A percentile compares a stretch with the other conserved stretches of the same genome.
These are phyloP conservation scores for Musa beccarii DNA, from an alignment of 176 grass and related monocot genomes.

Conservation along the genomic window DNA sequence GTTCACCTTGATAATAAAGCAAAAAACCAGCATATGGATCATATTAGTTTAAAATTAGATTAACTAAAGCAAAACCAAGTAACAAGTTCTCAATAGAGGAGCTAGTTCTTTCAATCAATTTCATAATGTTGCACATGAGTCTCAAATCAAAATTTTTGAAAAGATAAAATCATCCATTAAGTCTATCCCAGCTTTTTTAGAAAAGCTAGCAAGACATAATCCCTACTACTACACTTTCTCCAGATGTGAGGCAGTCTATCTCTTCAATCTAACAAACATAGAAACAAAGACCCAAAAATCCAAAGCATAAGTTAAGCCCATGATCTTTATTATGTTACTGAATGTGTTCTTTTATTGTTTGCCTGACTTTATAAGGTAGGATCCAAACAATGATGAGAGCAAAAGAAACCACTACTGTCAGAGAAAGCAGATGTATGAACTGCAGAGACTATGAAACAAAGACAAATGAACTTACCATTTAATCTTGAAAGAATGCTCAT, in stretches of 20 bases:
- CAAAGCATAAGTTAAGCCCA: not conserved
- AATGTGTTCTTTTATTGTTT: not conserved
- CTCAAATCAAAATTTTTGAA: too few relatives aligned
- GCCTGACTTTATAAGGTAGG: not conserved
- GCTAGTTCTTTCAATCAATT: not conserved
- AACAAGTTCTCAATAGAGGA: not conserved
- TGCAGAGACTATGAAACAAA: not conserved
- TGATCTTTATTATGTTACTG: not conserved
- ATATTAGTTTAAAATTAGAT: not conserved
- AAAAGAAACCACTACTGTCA: not conserved
- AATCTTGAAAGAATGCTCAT: conserved; percentile 58
- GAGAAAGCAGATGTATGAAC: not conserved
- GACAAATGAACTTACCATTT: conserved; percentile 47
- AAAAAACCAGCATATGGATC: not conserved
- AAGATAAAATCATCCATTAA: too few relatives aligned
- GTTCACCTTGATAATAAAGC: not conserved
- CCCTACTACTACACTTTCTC: too few relatives aligned
- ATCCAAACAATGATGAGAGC: not conserved
- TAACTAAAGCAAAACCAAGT: not conserved
- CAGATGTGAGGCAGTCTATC: too few relatives aligned
- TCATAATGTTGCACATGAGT: too few relatives aligned
- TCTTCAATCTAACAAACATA: not conserved
- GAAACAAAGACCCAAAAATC: not conserved
- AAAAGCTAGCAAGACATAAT: too few relatives aligned
- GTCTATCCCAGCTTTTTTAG: too few relatives aligned